A percentile compares a stretch with the other conserved stretches of the same genome.
phyloP scores from a whole-genome alignment of 345 rosid genomes.

The Rhodamnia argentea region DNA sequence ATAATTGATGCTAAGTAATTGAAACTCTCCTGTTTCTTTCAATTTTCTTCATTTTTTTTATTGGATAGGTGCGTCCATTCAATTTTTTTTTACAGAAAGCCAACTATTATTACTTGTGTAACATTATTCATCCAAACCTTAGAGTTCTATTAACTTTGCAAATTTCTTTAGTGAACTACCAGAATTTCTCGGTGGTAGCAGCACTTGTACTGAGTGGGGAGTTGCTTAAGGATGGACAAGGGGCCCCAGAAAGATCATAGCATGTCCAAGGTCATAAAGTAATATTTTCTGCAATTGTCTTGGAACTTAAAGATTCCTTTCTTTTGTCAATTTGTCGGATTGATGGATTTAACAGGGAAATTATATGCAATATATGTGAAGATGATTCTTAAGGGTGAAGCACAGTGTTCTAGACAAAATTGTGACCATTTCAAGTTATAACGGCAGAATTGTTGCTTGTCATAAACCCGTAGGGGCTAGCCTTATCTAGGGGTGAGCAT shows the following conservation, averaged over 20 bases:
- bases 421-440: slow-evolving; percentile 41
- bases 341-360: not conserved
- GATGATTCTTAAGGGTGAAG: slow-evolving; percentile 62
- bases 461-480: slow-evolving; percentile 20
- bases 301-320: not conserved
- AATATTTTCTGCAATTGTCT: not conserved
- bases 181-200: slow-evolving; percentile 78
- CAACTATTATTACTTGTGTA: no score
- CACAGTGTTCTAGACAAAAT: slow-evolving; percentile 42
- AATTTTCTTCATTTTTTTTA: no score
- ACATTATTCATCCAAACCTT: not conserved
- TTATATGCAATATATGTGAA: slow-evolving; percentile 11
- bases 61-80: not conserved
- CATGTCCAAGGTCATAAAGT: slow-evolving; percentile 38
- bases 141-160: no score
- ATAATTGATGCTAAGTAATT: slow-evolving; percentile 77
- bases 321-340: not conserved
- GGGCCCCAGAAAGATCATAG: slow-evolving; percentile 92
- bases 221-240: slow-evolving; percentile 85
- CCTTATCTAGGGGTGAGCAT: no score
- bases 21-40: not conserved
- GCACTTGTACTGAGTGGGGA: slow-evolving; percentile 76
- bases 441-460: slow-evolving; percentile 26
- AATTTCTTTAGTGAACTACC: slow-evolving; percentile 61
- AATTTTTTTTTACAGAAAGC: not conserved